phyloP scores from a whole-genome alignment of 441 rosid genomes.

The Eutrema salsugineum region DNA sequence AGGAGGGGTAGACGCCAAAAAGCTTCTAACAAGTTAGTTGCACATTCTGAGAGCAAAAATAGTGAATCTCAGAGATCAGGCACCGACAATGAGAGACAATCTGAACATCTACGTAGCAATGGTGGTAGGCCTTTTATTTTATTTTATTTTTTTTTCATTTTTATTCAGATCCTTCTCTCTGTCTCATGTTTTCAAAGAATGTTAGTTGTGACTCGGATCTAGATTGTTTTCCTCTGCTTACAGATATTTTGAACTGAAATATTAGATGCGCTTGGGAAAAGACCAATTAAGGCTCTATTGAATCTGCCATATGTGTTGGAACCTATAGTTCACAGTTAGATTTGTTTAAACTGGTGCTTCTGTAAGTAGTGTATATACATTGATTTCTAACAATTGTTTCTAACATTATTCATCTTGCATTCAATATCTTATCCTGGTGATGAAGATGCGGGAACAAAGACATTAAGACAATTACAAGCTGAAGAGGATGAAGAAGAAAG shows the following conservation, averaged over 20 bases:
- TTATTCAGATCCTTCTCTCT: background rate
- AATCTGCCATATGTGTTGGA: background rate
- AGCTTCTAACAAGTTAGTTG: slow-evolving; percentile 48
- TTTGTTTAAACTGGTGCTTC: background rate
- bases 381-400: slow-evolving; percentile 15
- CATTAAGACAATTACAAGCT: slow-evolving; percentile 70
- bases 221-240: background rate
- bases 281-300: background rate
- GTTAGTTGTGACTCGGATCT: background rate
- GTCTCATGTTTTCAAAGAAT: background rate
- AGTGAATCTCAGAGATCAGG: slow-evolving; percentile 35
- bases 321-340: background rate
- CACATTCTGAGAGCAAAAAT: slow-evolving; percentile 46
- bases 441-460: slow-evolving; percentile 56
- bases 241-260: background rate
- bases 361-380: background rate
- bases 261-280: background rate
- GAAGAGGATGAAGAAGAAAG: slow-evolving; percentile 95
- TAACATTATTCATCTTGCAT: slow-evolving; percentile 14
- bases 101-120: slow-evolving; percentile 24
- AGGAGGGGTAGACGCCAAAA: slow-evolving; percentile 82
- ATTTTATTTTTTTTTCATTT: background rate
- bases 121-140: slow-evolving; percentile 36
- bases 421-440: slow-evolving; percentile 32
- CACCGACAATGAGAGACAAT: slow-evolving; percentile 23